Evolutionary conservation across 2,329 filamentous ascomycete genomes (phyloP), one percentile per base, ranked within the genome.

Genomic region (Paraconiothyrium brasiliense): DNA sequence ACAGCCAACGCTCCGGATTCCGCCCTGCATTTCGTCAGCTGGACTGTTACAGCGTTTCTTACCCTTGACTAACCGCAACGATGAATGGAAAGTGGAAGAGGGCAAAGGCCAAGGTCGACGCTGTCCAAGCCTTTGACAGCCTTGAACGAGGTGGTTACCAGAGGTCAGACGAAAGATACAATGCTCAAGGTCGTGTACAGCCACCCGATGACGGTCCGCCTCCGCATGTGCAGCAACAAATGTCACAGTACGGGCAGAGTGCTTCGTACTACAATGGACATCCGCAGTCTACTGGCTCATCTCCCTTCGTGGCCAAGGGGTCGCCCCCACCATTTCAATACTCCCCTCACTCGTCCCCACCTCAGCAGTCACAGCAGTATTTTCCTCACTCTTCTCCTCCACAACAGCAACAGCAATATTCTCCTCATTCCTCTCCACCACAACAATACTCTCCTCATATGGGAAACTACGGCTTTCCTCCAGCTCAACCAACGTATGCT

Each of bases 121-220:
- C 54, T 14, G 41, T 47, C 7, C 27, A 56, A 13, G 54, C 54
- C 4, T 35, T 56, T 4, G 37, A 35, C 3, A 16, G 16, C 16
- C 39, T 35, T 39, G 34, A 43, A n/a, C 32, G 58, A 39, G 50
- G 58, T 27, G 58, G 58, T 9, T 1, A 9, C 51, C 50, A 59
- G n/a, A 32, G 10, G 10, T 1, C 41, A 14, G 58, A 55, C 35
- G 0, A 20, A 2, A 4, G 46, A 35, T 59, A 43, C 27, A 11
- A 59, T 30, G 3, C 47, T 22, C 35, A 39, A 24, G 14, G 4
- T 20, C 39, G 39, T n/a, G 16, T 41, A 8, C 7, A 10, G 16
- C 50, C 16, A 22, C 34, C 50, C 20, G 14, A 35, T 22, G 51
- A 50, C 24, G 35, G 5, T 7, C 43, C 51, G 2, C 35, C 51